Evolutionary conservation across 208 protist genomes (phyloP).

Genomic region (Leishmania aethiopica): DNA sequence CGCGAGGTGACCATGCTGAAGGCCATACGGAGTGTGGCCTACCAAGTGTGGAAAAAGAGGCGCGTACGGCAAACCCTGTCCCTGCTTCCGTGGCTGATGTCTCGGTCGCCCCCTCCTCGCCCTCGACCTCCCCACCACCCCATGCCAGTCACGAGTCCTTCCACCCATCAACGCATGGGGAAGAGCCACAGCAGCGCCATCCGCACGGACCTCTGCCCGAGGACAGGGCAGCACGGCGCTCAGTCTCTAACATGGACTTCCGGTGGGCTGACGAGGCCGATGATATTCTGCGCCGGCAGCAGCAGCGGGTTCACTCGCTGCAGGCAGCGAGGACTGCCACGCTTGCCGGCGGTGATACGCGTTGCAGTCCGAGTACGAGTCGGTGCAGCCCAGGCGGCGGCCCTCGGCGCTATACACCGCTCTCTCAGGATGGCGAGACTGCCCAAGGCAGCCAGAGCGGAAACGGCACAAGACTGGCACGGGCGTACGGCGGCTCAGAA

Average conservation of each 20-base stretch:
- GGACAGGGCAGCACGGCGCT: constrained; percentile 10
- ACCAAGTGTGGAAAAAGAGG: background rate
- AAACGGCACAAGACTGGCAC: background rate
- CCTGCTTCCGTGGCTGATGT: background rate
- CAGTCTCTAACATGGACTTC: constrained; percentile 43
- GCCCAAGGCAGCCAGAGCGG: background rate
- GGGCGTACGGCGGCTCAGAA: background rate
- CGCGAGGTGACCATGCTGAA: background rate
- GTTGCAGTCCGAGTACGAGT: constrained; percentile 13
- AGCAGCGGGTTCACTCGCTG: constrained; percentile 36
- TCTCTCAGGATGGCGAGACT: constrained; percentile 8
- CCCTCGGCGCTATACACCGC: background rate
- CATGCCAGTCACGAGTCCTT: background rate
- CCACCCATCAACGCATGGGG: background rate
- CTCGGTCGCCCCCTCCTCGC: background rate
- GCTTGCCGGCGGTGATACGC: background rate
- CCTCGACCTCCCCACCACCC: background rate
- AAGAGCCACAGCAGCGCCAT: background rate
- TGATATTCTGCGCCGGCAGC: constrained; percentile 40
- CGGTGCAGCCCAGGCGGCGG: constrained; percentile 6
- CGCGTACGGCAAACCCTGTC: background rate
- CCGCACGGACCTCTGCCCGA: background rate
- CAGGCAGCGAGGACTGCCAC: background rate
- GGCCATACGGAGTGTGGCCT: background rate
- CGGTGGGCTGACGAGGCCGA: constrained; percentile 53